Base-by-base conservation (phyloP, 2,329 filamentous ascomycete species). In the Microcera coccophila region DNA sequence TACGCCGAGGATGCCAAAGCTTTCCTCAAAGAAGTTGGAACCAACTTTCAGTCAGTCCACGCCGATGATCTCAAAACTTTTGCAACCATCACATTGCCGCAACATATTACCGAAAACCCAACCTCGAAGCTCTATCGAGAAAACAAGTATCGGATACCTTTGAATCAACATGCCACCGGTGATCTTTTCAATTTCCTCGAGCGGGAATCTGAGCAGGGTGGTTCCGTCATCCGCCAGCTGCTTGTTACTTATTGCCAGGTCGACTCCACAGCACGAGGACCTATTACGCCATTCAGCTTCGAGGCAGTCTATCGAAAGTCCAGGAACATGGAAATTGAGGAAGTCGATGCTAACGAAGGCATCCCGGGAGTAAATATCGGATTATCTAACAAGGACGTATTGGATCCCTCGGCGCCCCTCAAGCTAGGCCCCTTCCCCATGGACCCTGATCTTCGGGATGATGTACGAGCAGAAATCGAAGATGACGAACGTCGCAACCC, bases 141-240 rank as follows among this genome's bases (percentile, higher is more conserved):
- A 42, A 91, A 90, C 72, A 93, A 89, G 63, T 98, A 97, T 62
- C 81, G 89, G 11, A 76, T 98, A 26, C 89, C 89, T 1, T 71
- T 98, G n/a, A 96, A 90, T 57, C 84, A 85, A 44, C 85, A 90
- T 54, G 84, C 90, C 1, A 90, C 87, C 44, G 84, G 82, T 44
- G 87, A 87, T 47, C 76, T 97, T 8, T 85, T 95, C 59, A 86
- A 90, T 55, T 95, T 91, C 55, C 73, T 98, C 1, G 90, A 97
- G 63, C 82, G 83, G n/a, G 90, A 95, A 50, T 79, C 84, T 12
- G 85, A 87, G 38, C 80, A 85, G 39, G 90, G 90, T 10, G 91
- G 90, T 14, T 79, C 81, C 5, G 80, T 91, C 12, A 81, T 97
- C 52, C 81, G 85, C 28, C 80, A 83, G 36, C 75, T 97, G 14